These are phyloP conservation scores for Maudiozyma humilis DNA, from an alignment of 1,139 yeast species.

Conservation along the genomic window DNA sequence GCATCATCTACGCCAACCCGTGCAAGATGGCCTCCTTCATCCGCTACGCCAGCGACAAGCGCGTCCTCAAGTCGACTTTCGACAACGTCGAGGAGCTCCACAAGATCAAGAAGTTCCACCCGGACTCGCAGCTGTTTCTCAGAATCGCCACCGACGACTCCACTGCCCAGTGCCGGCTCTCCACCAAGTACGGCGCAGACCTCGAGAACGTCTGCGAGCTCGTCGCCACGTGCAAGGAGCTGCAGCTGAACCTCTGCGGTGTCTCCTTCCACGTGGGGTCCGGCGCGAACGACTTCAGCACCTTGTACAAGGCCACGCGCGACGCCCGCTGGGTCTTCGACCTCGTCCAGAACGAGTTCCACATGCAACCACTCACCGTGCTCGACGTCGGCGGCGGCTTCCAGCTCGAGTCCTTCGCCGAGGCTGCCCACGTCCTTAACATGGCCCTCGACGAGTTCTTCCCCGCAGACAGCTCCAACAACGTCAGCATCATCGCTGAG, in stretches of 20 bases:
- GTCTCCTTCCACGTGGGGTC: slow-evolving; percentile 96
- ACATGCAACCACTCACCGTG: slow-evolving; percentile 30
- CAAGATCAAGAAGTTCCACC: slow-evolving; percentile 63
- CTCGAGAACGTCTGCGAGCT: slow-evolving; percentile 47
- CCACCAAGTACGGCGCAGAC: slow-evolving; percentile 84
- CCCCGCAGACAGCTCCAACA: slow-evolving; percentile 37
- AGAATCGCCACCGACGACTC: slow-evolving; percentile 89
- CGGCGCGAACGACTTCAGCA: slow-evolving; percentile 71
- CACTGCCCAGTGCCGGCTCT: slow-evolving; percentile 75
- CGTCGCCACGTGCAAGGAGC: slow-evolving; percentile 52
- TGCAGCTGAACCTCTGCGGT: slow-evolving; percentile 63
- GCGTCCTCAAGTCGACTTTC: slow-evolving; percentile 72
- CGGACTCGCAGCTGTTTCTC: slow-evolving; percentile 60
- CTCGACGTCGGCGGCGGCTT: slow-evolving; percentile 96
- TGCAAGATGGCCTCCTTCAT: slow-evolving; percentile 80
- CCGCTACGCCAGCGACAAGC: slow-evolving; percentile 51
- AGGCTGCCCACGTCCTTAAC: slow-evolving; percentile 54
- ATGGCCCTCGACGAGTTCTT: slow-evolving; percentile 50
- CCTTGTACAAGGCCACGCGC: slow-evolving; percentile 61
- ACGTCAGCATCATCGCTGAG: slow-evolving; percentile 70
- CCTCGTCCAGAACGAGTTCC: slow-evolving; percentile 34
- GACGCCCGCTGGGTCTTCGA: slow-evolving; percentile 72
- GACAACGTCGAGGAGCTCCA: slow-evolving; percentile 80
- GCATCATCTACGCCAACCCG: slow-evolving; percentile 89
- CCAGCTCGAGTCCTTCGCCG: slow-evolving; percentile 54